These are phyloP conservation scores for Trichoderma sp. DNA, from an alignment of 2,329 filamentous ascomycete species.

Conservation along the genomic window DNA sequence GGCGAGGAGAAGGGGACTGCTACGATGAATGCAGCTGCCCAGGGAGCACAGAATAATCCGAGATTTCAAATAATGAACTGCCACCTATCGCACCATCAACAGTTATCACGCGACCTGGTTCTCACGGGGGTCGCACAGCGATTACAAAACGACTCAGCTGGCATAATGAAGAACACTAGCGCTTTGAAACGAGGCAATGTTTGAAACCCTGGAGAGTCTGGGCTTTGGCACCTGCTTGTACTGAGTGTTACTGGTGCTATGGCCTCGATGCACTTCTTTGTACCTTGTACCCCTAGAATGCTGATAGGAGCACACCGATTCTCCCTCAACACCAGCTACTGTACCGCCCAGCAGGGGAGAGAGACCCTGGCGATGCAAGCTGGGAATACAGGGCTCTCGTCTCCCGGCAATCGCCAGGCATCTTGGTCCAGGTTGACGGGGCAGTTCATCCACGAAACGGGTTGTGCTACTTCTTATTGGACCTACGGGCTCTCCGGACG, in stretches of 20 bases:
- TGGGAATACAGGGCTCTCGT: constrained; percentile 1
- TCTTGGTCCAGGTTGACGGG: background rate
- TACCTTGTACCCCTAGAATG: background rate
- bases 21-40: background rate
- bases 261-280: background rate
- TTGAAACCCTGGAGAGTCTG: background rate
- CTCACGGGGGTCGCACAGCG: background rate
- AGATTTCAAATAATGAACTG: background rate
- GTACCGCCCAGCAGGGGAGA: background rate
- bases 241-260: background rate
- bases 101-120: background rate
- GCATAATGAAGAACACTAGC: background rate
- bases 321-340: background rate
- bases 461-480: background rate
- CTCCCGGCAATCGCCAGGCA: constrained; percentile 11
- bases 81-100: constrained; percentile 1
- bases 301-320: constrained; percentile 1
- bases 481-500: background rate
- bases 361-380: constrained; percentile 8
- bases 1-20: background rate
- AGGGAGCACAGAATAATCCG: background rate
- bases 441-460: background rate
- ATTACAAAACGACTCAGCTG: background rate
- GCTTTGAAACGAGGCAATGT: background rate
- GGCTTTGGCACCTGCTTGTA: background rate